Conservation (phyloP, 176 grass and related monocot species). For the Avena eriantha region DNA sequence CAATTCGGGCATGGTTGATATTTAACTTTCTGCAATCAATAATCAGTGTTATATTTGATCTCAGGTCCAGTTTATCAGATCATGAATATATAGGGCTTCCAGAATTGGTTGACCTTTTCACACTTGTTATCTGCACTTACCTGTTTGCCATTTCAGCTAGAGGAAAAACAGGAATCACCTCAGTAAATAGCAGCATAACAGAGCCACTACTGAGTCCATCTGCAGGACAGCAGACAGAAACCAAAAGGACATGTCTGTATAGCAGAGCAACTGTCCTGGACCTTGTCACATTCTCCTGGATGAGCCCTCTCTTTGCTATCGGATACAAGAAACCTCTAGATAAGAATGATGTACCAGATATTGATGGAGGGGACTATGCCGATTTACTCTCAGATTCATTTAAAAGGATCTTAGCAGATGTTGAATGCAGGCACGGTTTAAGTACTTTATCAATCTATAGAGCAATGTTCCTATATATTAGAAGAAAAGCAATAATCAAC, state of each 20-base stretch:
- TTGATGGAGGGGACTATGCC: conserved; percentile 66
- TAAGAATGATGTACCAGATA: conserved; percentile 80
- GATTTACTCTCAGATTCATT: conserved; percentile 73
- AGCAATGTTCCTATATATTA: conserved; percentile 76
- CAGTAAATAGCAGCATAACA: conserved; percentile 50
- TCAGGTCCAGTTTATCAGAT: conserved; percentile 51
- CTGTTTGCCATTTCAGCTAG: conserved; percentile 69
- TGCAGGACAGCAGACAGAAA: conserved; percentile 60
- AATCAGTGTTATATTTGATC: conserved; percentile 59
- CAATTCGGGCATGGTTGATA: conserved; percentile 80
- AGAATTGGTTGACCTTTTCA: conserved; percentile 58
- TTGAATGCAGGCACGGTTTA: conserved; percentile 66
- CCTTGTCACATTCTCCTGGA: conserved; percentile 94
- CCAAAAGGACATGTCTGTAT: conserved; percentile 67
- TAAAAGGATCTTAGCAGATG: conserved; percentile 57
- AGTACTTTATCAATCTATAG: conserved; percentile 71
- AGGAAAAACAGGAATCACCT: conserved; percentile 80
- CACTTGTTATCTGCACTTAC: conserved; percentile 52
- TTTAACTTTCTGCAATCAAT: conserved; percentile 76
- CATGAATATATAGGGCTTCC: conserved; percentile 47
- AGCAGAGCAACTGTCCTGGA: conserved; percentile 65
- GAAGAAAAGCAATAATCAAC: conserved; percentile 81
- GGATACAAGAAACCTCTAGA: conserved; percentile 92
- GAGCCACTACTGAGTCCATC: conserved; percentile 73
- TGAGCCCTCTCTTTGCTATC: conserved; percentile 77